phyloP scores from a whole-genome alignment of 2,329 filamentous ascomycete genomes.

The Paraphoma chrysanthemicola region DNA sequence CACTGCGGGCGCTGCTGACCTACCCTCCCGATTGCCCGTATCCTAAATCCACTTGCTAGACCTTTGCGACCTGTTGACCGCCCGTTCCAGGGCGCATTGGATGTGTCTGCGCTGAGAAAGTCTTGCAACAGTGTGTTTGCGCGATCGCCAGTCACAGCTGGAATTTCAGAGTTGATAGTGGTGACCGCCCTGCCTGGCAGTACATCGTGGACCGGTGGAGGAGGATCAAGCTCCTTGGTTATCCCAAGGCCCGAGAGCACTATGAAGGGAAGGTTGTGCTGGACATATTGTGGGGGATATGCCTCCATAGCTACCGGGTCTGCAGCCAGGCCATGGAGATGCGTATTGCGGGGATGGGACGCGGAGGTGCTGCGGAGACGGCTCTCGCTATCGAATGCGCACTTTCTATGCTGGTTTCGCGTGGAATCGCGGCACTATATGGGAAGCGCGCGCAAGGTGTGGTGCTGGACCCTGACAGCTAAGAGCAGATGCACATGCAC shows the following conservation, averaged over 20 bases:
- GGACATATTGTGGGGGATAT: constrained; percentile 79
- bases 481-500: constrained; percentile 9
- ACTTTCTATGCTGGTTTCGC: neutral
- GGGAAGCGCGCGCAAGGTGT: neutral
- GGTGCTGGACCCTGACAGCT: constrained; percentile 3
- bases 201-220: constrained; percentile 54
- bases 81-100: constrained; percentile 70
- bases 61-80: constrained; percentile 57
- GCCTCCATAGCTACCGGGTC: constrained; percentile 69
- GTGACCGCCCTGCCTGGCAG: constrained; percentile 58
- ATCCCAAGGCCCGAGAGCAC: constrained; percentile 76
- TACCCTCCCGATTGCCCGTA: constrained; percentile 83
- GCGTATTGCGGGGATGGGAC: neutral
- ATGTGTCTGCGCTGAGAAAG: constrained; percentile 71
- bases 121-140: constrained; percentile 70
- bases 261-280: constrained; percentile 85
- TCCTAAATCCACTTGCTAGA: constrained; percentile 65
- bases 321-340: constrained; percentile 38
- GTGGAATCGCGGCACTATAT: neutral
- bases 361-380: constrained; percentile 13
- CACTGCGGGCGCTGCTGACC: constrained; percentile 52
- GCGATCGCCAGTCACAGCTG: constrained; percentile 69
- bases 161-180: constrained; percentile 73
- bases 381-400: neutral
- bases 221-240: constrained; percentile 39